phyloP scores from a whole-genome alignment of 176 grass and related monocot species.

The Avena insularis region DNA sequence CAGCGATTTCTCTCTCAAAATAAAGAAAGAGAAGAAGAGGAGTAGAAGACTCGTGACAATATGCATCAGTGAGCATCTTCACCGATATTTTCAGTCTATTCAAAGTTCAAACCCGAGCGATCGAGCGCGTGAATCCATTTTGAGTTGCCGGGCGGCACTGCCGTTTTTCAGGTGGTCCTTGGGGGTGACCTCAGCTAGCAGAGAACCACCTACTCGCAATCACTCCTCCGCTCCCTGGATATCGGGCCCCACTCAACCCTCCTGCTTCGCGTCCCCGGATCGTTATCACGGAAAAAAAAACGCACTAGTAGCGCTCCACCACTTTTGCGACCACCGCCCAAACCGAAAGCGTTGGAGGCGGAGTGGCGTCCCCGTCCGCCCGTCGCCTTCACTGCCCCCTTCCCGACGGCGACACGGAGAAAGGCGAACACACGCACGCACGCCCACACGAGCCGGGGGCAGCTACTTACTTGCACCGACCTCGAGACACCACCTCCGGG shows the following conservation, averaged over 20 bases:
- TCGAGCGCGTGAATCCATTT: too few relatives aligned
- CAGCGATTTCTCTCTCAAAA: too few relatives aligned
- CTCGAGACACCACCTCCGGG: neutral
- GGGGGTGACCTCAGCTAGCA: neutral
- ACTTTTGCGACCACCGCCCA: neutral
- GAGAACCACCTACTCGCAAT: neutral
- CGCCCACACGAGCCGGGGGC: neutral
- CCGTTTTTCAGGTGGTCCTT: neutral
- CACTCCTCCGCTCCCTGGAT: too few relatives aligned
- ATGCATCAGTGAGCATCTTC: too few relatives aligned
- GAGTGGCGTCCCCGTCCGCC: conserved; percentile 19
- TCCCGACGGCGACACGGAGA: neutral
- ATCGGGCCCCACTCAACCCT: neutral
- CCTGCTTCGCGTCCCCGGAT: neutral
- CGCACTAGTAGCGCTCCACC: neutral
- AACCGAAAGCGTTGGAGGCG: conserved; percentile 10
- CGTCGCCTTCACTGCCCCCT: neutral
- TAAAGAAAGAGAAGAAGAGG: too few relatives aligned
- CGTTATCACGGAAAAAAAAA: neutral
- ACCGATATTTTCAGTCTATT: too few relatives aligned
- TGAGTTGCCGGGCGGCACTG: too few relatives aligned
- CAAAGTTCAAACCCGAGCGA: too few relatives aligned
- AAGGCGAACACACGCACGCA: neutral
- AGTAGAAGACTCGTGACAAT: too few relatives aligned
- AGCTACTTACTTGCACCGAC: neutral